Base-by-base conservation (phyloP, 2,329 filamentous ascomycete genomes). In the Verticillium albo-atrum region DNA sequence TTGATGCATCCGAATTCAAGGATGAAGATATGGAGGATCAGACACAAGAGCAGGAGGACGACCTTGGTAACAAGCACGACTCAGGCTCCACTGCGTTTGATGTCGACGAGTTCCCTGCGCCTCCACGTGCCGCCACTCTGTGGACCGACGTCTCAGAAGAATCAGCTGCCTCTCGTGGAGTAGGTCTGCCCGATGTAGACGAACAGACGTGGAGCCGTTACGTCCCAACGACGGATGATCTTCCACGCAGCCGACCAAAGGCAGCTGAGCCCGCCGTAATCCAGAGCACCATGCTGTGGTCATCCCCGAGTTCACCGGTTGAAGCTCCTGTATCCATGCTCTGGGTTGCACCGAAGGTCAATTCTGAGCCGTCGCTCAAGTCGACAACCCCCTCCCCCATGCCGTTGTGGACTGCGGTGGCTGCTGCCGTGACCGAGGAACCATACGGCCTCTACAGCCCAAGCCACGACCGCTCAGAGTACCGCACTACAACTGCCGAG, bases 261-360 rank as follows among this genome's bases (percentile, higher is more conserved):
- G 63, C 63, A 32, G 61, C 68, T 10, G 69, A 71, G 53, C 64
- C 70, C 14, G 60, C 64, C 17, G 58, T 65, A 15, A 68, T 79
- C 35, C 69, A 75, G 61, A 78, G 75, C 64, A 67, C 65, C 17
- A 60, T 70, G 5, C 64, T 79, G 47, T 79, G 77, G 77, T 59
- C 34, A 25, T 30, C 47, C 2, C 25, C 55, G 10, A 25, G 20
- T n/a, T 23, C 42, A 23, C 42, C 42, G 6, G 42, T 47, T n/a
- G n/a, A 47, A 12, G n/a, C 42, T n/a, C 42, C 42, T 4, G 42
- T 20, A 47, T 25, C 2, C 10, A 6, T 47, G n/a, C 20, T 47
- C n/a, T 47, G 42, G 42, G 42, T 20, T 23, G n/a, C 42, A 3
- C 42, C 42, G 25, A 23, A 23, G 42, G 3, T 47, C 20, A 20